A percentile compares a stretch with the other conserved stretches of the same genome.
These are phyloP conservation scores for Penicillium thymicola DNA, from an alignment of 2,329 filamentous ascomycete species.

Conservation along the genomic window DNA sequence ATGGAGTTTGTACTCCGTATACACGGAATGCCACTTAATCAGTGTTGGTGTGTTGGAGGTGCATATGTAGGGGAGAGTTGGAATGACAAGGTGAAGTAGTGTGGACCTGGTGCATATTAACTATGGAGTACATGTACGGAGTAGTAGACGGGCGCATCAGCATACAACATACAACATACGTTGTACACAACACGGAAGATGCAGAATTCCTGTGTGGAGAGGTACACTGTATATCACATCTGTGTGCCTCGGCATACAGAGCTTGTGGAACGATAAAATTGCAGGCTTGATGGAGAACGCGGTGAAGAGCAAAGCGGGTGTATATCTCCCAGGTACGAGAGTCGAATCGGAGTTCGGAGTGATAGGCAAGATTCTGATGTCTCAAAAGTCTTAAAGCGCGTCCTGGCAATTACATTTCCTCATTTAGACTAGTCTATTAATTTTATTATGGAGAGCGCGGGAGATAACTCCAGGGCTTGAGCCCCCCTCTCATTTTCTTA, in stretches of 20 bases:
- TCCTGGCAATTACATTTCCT: background rate
- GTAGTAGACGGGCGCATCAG: too few species aligned
- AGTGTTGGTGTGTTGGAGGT: background rate
- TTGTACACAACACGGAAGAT: background rate
- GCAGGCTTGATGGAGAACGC: background rate
- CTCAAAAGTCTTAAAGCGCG: background rate
- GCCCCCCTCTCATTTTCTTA: background rate
- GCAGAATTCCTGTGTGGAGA: background rate
- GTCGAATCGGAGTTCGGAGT: conserved; percentile 1
- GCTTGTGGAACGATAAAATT: background rate
- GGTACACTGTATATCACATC: conserved; percentile 9
- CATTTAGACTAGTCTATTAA: background rate
- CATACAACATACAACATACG: background rate
- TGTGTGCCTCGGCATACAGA: background rate
- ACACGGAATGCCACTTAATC: background rate
- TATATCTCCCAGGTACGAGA: background rate
- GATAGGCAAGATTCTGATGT: background rate
- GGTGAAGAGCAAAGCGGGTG: background rate
- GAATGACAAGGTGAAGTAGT: background rate
- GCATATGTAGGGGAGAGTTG: background rate
- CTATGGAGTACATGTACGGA: background rate
- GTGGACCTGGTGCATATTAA: background rate
- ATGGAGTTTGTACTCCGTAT: background rate
- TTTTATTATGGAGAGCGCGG: background rate
- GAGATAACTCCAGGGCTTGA: background rate